phyloP scores from a whole-genome alignment of 2,329 filamentous ascomycete genomes.

The Pestalotiopsis fici region DNA sequence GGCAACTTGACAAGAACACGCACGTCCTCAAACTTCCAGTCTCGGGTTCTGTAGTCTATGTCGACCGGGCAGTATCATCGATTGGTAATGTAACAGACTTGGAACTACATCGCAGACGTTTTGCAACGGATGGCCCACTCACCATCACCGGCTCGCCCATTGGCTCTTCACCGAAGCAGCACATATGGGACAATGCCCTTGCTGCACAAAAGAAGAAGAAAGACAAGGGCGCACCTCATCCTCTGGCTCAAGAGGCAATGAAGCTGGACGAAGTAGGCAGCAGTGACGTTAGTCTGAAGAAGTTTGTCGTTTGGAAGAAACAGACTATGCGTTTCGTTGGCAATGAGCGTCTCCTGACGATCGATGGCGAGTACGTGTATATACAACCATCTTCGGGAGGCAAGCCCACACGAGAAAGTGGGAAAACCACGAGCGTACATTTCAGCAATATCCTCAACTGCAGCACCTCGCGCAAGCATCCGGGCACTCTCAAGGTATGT shows the following conservation, averaged over 20 bases:
- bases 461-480: constrained; percentile 78
- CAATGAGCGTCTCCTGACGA: constrained; percentile 74
- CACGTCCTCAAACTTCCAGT: constrained; percentile 78
- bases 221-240: constrained; percentile 61
- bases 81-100: constrained; percentile 75
- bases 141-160: constrained; percentile 70
- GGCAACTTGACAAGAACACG: constrained; percentile 76
- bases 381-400: constrained; percentile 73
- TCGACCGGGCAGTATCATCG: constrained; percentile 77
- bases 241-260: constrained; percentile 64
- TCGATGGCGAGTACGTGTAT: constrained; percentile 85
- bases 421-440: constrained; percentile 79
- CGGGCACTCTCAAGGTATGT: constrained; percentile 75
- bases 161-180: constrained; percentile 68
- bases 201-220: constrained; percentile 51
- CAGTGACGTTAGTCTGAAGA: constrained; percentile 63
- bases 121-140: constrained; percentile 72
- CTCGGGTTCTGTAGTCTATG: constrained; percentile 72
- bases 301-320: constrained; percentile 79
- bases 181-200: constrained; percentile 47
- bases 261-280: constrained; percentile 60
- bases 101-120: constrained; percentile 74
- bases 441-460: constrained; percentile 82
- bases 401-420: constrained; percentile 64
- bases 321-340: constrained; percentile 80